Evolutionary conservation across 2,329 filamentous ascomycete species (phyloP).

Genomic region (Colletotrichum sp.): DNA sequence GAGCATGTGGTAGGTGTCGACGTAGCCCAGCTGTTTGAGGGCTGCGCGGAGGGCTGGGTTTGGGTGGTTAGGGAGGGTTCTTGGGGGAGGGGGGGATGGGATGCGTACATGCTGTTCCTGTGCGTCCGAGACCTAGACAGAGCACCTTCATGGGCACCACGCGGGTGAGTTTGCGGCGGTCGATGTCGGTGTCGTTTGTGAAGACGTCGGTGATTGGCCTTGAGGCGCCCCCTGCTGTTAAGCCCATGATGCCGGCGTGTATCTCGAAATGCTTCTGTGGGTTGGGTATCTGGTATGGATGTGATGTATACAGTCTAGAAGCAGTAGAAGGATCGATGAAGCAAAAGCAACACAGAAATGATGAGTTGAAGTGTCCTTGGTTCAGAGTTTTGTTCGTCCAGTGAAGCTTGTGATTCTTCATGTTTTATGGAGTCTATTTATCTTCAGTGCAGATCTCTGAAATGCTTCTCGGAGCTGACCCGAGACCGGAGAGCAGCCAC

Average conservation of each 20-base stretch:
- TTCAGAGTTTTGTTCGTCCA: not conserved
- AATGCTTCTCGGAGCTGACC: not conserved
- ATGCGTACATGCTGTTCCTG: constrained; percentile 68
- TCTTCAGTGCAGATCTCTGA: not conserved
- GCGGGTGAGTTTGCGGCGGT: constrained; percentile 67
- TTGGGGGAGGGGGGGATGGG: constrained; percentile 26
- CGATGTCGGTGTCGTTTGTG: constrained; percentile 70
- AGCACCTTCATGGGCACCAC: constrained; percentile 76
- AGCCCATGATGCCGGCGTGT: not conserved
- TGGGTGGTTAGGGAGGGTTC: not conserved
- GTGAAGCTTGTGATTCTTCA: not conserved
- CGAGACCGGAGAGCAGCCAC: not conserved
- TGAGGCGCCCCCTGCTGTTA: not conserved
- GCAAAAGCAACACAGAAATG: not conserved
- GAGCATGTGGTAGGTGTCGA: constrained; percentile 19
- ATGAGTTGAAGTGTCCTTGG: not conserved
- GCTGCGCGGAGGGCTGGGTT: constrained; percentile 38
- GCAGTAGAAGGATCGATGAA: not conserved
- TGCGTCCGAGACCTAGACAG: constrained; percentile 70
- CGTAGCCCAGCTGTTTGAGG: constrained; percentile 12
- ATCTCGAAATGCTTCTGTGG: not conserved
- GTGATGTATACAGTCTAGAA: not conserved
- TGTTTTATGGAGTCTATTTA: not conserved
- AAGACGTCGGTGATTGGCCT: constrained; percentile 63
- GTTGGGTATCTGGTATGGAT: not conserved